Evolutionary conservation across 1,139 yeast genomes (phyloP).

Genomic region (Insectozyma bohioensis): DNA sequence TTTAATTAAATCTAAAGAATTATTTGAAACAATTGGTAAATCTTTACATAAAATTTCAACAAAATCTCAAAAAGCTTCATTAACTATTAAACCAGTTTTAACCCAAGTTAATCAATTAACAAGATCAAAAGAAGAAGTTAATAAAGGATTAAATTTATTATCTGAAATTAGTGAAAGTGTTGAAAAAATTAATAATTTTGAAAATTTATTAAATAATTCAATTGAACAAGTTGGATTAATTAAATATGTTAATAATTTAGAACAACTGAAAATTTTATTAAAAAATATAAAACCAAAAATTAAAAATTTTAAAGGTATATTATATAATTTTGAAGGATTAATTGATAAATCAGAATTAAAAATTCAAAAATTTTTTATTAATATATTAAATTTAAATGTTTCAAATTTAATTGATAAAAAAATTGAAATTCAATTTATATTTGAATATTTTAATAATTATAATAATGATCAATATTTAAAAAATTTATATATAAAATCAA

Average conservation of each 20-base stretch:
- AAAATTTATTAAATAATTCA: conserved; percentile 38
- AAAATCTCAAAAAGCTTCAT: conserved; percentile 62
- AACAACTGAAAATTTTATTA: conserved; percentile 32
- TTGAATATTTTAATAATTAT: conserved; percentile 43
- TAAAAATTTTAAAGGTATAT: conserved; percentile 49
- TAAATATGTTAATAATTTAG: conserved; percentile 39
- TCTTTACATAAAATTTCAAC: conserved; percentile 57
- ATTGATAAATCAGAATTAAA: conserved; percentile 48
- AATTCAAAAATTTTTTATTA: conserved; percentile 34
- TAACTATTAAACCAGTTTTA: conserved; percentile 69
- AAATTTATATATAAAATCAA: conserved; percentile 43
- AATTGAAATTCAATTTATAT: conserved; percentile 24
- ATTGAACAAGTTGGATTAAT: conserved; percentile 40
- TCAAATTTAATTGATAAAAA: conserved; percentile 9
- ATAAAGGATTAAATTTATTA: conserved; percentile 58
- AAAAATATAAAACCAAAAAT: conserved; percentile 38
- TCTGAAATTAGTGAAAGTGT: conserved; percentile 68
- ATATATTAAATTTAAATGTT: conserved; percentile 12
- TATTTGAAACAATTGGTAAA: conserved; percentile 55
- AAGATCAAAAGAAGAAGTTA: conserved; percentile 57
- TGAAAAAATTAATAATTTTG: conserved; percentile 53
- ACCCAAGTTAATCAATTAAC: conserved; percentile 60
- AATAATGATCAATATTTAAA: conserved; percentile 23
- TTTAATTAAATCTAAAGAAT: conserved; percentile 54
- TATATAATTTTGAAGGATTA: conserved; percentile 44